Conservation (phyloP, 139 green algal species). For the Tetraselmis chui region DNA sequence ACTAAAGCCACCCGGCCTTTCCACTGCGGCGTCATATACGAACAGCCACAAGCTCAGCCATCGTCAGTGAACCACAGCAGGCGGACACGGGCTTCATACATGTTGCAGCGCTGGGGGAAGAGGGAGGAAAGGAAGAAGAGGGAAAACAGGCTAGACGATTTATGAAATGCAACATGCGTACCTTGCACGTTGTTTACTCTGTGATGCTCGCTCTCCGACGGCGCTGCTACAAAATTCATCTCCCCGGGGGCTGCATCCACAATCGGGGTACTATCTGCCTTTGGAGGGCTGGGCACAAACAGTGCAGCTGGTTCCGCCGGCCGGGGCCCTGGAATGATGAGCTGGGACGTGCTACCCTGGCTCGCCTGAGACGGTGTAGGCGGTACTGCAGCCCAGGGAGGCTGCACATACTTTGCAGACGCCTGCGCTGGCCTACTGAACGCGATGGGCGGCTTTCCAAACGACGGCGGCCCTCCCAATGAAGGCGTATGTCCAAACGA, state of each 20-base stretch:
- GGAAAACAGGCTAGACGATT: not conserved
- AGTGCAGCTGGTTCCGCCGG: not conserved
- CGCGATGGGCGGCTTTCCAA: not conserved
- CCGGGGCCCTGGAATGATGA: not conserved
- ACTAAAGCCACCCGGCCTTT: not conserved
- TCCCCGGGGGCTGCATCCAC: not conserved
- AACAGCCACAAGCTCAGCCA: not conserved
- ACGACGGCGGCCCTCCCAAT: not conserved
- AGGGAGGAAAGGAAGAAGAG: not conserved
- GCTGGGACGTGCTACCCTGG: too few species aligned
- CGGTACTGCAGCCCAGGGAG: not conserved
- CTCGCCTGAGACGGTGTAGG: too few species aligned
- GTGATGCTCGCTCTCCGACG: not conserved
- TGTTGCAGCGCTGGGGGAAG: too few species aligned
- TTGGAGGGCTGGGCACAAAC: not conserved
- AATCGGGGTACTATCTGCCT: not conserved
- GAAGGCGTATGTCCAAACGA: not conserved
- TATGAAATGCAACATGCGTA: not conserved
- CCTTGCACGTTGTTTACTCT: not conserved
- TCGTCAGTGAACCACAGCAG: not conserved
- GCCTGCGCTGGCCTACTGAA: too few species aligned
- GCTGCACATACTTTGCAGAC: not conserved
- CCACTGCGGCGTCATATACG: not conserved
- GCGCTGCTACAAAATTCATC: not conserved
- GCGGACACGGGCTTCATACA: not conserved